Percentiles rank a stretch among this genome's conserved stretches.
These are phyloP conservation scores for Rossbeevera mucosa DNA, from an alignment of 768 basidiomycete genomes.

Conservation along the genomic window DNA sequence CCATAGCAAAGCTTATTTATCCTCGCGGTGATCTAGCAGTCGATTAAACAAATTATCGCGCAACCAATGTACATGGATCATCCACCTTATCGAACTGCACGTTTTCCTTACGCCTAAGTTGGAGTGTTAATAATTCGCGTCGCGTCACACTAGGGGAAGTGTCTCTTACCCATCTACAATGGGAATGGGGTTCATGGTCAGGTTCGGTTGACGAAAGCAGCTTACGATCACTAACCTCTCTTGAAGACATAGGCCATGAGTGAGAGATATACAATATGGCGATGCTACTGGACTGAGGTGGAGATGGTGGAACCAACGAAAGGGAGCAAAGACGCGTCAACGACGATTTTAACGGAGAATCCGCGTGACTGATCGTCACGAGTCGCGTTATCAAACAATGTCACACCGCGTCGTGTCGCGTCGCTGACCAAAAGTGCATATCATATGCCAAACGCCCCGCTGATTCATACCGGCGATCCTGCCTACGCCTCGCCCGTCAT, in stretches of 20 bases:
- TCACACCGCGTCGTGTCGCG: conserved; percentile 29
- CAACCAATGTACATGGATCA: conserved; percentile 4
- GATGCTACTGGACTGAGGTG: conserved; percentile 2
- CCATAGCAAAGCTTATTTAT: conserved; percentile 94
- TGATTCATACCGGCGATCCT: conserved; percentile 32
- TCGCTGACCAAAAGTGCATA: background rate
- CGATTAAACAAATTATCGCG: conserved; percentile 16
- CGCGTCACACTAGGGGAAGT: conserved; percentile 6
- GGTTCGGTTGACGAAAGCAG: background rate
- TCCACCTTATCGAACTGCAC: conserved; percentile 90
- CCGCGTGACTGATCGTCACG: conserved; percentile 29
- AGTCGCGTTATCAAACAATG: conserved; percentile 27
- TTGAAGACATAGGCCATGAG: conserved; percentile 53
- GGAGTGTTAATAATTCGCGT: conserved; percentile 23
- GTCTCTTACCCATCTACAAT: conserved; percentile 44
- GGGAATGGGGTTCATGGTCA: conserved; percentile 9
- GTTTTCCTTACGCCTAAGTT: conserved; percentile 74
- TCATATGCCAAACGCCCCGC: conserved; percentile 30
- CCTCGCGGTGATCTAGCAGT: conserved; percentile 71
- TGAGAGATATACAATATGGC: conserved; percentile 5
- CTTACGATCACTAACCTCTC: conserved; percentile 40
- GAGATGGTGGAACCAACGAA: conserved; percentile 25
- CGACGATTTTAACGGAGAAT: conserved; percentile 27
- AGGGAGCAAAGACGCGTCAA: conserved; percentile 23
- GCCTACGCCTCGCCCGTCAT: conserved; percentile 44